A percentile compares a stretch with the other conserved stretches of the same genome.
Conservation (phyloP, 345 rosid genomes). For the Brassica rapa region DNA sequence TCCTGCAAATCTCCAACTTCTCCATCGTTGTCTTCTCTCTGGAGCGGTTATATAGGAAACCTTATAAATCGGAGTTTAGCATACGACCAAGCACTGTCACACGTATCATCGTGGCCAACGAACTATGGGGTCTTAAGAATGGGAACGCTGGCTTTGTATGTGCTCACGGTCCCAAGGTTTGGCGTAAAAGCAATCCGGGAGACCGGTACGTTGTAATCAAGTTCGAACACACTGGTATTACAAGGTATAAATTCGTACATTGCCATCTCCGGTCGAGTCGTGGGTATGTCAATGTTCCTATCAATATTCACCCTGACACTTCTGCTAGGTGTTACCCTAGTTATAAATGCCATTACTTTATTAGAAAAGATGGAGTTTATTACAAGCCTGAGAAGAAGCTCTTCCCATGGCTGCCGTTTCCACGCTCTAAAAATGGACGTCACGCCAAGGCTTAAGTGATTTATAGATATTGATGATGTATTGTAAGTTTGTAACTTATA, state of each 20-base stretch:
- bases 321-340: slow-evolving; percentile 28
- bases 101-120: slow-evolving; percentile 28
- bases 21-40: slow-evolving; percentile 13
- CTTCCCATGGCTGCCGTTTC: slow-evolving; percentile 22
- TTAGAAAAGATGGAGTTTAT: slow-evolving; percentile 33
- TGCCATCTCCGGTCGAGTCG: slow-evolving; percentile 38
- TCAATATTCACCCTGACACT: slow-evolving; percentile 23
- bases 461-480: neutral
- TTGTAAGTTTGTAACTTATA: slow-evolving; percentile 5
- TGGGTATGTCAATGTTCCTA: slow-evolving; percentile 29
- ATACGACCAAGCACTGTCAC: slow-evolving; percentile 23
- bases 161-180: slow-evolving; percentile 30
- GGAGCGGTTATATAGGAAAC: neutral
- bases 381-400: slow-evolving; percentile 27
- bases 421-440: neutral
- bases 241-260: neutral
- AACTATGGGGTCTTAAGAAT: slow-evolving; percentile 22
- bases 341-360: slow-evolving; percentile 21
- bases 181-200: slow-evolving; percentile 34
- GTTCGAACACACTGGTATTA: neutral
- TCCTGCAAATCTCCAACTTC: slow-evolving; percentile 21
- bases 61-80: slow-evolving; percentile 2
- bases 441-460: neutral
- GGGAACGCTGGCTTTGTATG: slow-evolving; percentile 40
- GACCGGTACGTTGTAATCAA: slow-evolving; percentile 1